Conservation (phyloP, 805 yeast species). For the Ascoidea rubescens region DNA sequence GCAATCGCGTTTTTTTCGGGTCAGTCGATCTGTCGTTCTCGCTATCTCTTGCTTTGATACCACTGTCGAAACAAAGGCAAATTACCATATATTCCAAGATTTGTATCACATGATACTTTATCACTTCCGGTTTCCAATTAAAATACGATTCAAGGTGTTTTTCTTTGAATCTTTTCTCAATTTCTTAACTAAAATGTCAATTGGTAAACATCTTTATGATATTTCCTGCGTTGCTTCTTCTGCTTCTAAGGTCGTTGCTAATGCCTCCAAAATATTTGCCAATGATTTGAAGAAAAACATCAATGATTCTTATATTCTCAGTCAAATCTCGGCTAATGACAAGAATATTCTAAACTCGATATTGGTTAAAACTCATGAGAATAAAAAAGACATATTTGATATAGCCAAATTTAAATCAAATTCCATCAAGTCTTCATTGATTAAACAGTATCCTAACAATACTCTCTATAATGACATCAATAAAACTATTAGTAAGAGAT, state of each 20-base stretch:
- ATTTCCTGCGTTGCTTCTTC: background rate
- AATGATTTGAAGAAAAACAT: background rate
- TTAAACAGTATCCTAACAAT: constrained; percentile 1
- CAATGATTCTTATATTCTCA: background rate
- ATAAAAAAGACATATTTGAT: constrained; percentile 19
- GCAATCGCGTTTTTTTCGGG: too few relatives aligned
- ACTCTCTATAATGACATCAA: background rate
- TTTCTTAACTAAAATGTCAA: background rate
- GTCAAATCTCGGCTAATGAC: too few relatives aligned
- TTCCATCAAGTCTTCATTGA: constrained; percentile 6
- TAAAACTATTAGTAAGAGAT: background rate
- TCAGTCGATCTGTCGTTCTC: too few relatives aligned
- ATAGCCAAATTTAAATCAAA: constrained; percentile 20
- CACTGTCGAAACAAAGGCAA: too few relatives aligned
- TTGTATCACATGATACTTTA: too few relatives aligned
- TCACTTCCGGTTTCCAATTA: too few relatives aligned
- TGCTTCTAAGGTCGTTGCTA: background rate
- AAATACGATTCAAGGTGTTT: too few relatives aligned
- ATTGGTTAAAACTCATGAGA: background rate
- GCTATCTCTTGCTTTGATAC: too few relatives aligned
- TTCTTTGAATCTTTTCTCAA: too few relatives aligned
- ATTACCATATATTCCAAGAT: too few relatives aligned
- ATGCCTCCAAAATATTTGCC: background rate
- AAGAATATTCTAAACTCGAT: background rate
- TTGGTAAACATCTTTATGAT: background rate